Evolutionary conservation across 2,329 filamentous ascomycete species (phyloP).

Genomic region (Ophiostoma perfectum): DNA sequence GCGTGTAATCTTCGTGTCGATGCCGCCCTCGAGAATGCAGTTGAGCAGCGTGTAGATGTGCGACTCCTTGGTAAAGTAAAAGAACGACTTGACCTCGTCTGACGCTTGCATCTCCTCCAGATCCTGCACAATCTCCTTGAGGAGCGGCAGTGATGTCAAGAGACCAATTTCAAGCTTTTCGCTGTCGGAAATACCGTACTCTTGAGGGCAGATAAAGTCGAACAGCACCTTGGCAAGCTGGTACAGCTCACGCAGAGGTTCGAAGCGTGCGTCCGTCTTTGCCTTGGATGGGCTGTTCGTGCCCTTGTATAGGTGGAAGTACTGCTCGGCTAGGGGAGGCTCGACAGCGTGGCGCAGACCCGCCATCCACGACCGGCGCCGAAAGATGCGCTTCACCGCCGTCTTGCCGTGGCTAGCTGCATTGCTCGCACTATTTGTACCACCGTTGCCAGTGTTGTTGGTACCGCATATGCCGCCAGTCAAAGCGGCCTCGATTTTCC

Average conservation of each 20-base stretch:
- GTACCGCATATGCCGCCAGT: background rate
- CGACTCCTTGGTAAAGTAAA: slow-evolving; percentile 99
- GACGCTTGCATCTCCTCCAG: slow-evolving; percentile 96
- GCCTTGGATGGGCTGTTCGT: slow-evolving; percentile 62
- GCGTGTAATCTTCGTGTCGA: slow-evolving; percentile 93
- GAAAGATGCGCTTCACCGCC: slow-evolving; percentile 50
- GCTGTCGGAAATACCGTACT: slow-evolving; percentile 91
- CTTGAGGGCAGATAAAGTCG: slow-evolving; percentile 96
- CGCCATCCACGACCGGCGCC: slow-evolving; percentile 56
- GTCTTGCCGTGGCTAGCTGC: slow-evolving; percentile 30
- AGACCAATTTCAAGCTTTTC: slow-evolving; percentile 99
- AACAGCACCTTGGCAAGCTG: slow-evolving; percentile 91
- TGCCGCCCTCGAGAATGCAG: slow-evolving; percentile 93
- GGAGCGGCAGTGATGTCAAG: slow-evolving; percentile 82
- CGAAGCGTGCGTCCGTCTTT: slow-evolving; percentile 77
- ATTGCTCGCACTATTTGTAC: background rate
- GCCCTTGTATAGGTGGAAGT: slow-evolving; percentile 86
- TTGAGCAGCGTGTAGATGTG: slow-evolving; percentile 98
- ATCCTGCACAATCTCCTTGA: slow-evolving; percentile 95
- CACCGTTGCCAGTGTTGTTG: background rate
- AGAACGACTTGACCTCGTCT: slow-evolving; percentile 88
- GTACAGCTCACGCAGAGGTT: slow-evolving; percentile 88
- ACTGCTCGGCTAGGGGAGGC: slow-evolving; percentile 60
- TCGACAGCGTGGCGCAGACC: slow-evolving; percentile 45
- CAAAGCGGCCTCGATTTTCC: background rate